Conservation (phyloP, 352 stramenopile species). For the Phytophthora cactorum region DNA sequence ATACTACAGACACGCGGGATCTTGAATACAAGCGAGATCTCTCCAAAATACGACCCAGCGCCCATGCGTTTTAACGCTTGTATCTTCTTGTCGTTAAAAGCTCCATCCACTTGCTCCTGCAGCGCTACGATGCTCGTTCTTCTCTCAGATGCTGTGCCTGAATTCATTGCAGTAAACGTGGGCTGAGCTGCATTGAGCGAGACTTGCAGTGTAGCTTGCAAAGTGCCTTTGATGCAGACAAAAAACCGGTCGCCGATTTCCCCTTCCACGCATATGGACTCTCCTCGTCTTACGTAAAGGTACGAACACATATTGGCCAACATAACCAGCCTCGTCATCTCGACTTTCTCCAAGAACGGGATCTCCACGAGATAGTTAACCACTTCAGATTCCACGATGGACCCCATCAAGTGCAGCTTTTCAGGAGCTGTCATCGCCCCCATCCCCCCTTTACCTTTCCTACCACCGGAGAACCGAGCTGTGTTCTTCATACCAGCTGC, state of each 20-base stretch:
- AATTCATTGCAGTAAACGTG: constrained; percentile 31
- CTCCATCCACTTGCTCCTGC: constrained; percentile 11
- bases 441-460: constrained; percentile 21
- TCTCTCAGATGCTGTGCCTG: not conserved
- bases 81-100: constrained; percentile 41
- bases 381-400: constrained; percentile 73
- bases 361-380: constrained; percentile 72
- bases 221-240: constrained; percentile 66
- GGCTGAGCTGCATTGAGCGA: constrained; percentile 33
- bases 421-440: constrained; percentile 48
- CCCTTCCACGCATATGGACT: constrained; percentile 60
- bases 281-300: constrained; percentile 53
- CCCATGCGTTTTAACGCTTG: constrained; percentile 62
- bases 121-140: constrained; percentile 27
- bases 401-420: constrained; percentile 68
- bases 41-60: constrained; percentile 69
- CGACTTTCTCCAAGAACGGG: constrained; percentile 68
- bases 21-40: constrained; percentile 77
- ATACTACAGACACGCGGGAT: constrained; percentile 74
- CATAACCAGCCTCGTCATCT: constrained; percentile 60
- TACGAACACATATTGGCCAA: constrained; percentile 77
- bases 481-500: constrained; percentile 50
- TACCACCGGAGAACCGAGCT: constrained; percentile 53
- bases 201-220: constrained; percentile 56
- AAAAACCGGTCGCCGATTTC: constrained; percentile 74